Base-by-base conservation (phyloP, 2,329 filamentous ascomycete genomes). In the Diaporthe australafricana region DNA sequence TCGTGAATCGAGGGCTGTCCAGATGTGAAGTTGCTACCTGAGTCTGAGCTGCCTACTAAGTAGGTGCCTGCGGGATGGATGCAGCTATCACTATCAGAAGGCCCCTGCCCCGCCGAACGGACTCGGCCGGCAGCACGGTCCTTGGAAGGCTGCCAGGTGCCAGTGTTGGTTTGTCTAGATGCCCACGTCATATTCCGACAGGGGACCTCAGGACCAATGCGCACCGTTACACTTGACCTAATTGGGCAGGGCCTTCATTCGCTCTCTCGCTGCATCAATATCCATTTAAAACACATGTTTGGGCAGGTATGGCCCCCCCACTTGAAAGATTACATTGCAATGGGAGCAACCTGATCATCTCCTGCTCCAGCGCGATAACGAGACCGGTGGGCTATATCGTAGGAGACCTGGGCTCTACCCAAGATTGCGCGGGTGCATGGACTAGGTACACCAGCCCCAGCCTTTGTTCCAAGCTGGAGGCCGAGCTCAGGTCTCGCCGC, bases 111-210 rank as follows among this genome's bases (percentile, higher is more conserved):
- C 66, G 42, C 66, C 53, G 27, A 47, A 68, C 53, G 53, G 30
- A n/a, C 66, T 57, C 66, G 66, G 66, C 66, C 53, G 66, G 66
- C 66, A 69, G 55, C 66, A 56, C 66, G 53, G 55, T n/a, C 66
- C 48, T 30, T 5, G 2, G 20, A 38, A 38, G 20, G 27, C 52
- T 55, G 12, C 55, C 55, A 42, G 55, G 12, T 35, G 17, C n/a
- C 17, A 55, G 14, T 53, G 9, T 53, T 22, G 38, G 38, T 38
- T 40, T 9, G 16, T 14, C 25, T 35, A 38, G 52, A 9, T 40
- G 14, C 66, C 42, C 30, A 69, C 66, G 55, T 63, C 60, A 63
- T 63, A 48, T 63, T 63, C 60, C 30, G 6, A 63, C 60, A 48
- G 60, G 60, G 60, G 22, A 40, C 60, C 7, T 35, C 12, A 48